A percentile compares a stretch with the other conserved stretches of the same genome.
These are phyloP conservation scores for Aspergillus wentii DNA, from an alignment of 495 filamentous ascomycete genomes.

Conservation along the genomic window DNA sequence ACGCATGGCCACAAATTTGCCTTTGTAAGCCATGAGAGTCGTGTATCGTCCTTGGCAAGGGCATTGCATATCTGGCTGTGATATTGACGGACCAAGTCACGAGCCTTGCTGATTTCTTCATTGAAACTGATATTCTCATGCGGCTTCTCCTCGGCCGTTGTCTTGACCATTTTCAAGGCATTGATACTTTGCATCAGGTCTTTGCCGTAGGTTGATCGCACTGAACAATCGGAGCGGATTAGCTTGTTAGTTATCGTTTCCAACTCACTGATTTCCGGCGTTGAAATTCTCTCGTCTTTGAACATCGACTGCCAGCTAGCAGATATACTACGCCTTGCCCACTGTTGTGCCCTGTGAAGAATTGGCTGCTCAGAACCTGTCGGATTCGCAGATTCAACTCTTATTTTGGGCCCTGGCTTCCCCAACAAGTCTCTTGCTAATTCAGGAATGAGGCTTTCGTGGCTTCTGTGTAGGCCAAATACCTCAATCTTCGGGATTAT, in stretches of 20 bases:
- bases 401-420: slow-evolving; percentile 9
- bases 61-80: slow-evolving; percentile 16
- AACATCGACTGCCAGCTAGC: too few relatives aligned
- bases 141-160: background rate
- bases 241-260: slow-evolving; percentile 25
- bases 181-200: slow-evolving; percentile 30
- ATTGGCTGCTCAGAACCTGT: too few relatives aligned
- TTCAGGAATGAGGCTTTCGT: slow-evolving; percentile 2
- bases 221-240: slow-evolving; percentile 14
- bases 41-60: slow-evolving; percentile 22
- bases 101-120: slow-evolving; percentile 6
- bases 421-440: slow-evolving; percentile 6
- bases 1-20: slow-evolving; percentile 50
- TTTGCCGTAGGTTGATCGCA: slow-evolving; percentile 30
- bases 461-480: slow-evolving; percentile 1
- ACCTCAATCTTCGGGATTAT: background rate
- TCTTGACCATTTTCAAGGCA: slow-evolving; percentile 10
- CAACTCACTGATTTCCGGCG: slow-evolving; percentile 22
- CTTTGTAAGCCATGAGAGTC: slow-evolving; percentile 40
- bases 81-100: slow-evolving; percentile 3
- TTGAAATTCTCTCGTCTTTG: too few relatives aligned
- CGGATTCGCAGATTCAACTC: too few relatives aligned
- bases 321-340: too few relatives aligned
- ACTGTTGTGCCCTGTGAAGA: too few relatives aligned
- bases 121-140: slow-evolving; percentile 8